Base-by-base conservation (phyloP, 768 basidiomycete species). In the Termitomyces sp. region DNA sequence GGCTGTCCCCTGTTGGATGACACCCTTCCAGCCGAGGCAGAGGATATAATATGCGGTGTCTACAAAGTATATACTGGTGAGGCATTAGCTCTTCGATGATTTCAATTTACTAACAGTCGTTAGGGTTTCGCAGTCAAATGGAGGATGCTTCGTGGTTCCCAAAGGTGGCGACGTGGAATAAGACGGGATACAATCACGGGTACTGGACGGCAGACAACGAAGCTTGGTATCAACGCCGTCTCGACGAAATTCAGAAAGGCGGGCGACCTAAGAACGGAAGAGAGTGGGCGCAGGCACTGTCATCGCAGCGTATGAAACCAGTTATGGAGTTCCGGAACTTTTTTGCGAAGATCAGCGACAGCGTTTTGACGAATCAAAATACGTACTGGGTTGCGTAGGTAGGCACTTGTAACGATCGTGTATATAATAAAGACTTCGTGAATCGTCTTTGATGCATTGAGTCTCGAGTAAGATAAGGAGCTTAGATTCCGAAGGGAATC, bases 71-170 rank as follows among this genome's bases (percentile, higher is more conserved):
- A 39, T 18, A 39, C 38, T 5, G 38, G 38, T 39, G 18, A 15
- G 38, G 5, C 2, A 12, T 9, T 2, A 1, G 20, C 20, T 2
- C 18, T 16, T 25, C 12, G 22, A 23, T 41, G 10, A 18, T 5
- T 23, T 7, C n/a, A 23, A 23, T 41, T 23, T 23, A 20, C 5
- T 15, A 20, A 12, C 13, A 42, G n/a, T n/a, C n/a, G n/a, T n/a
- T n/a, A n/a, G 41, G 20, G 5, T 22, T 0, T 27, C 15, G 41
- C 0, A 3, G 3, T 5, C 32, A 42, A 23, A 22, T 39, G 41
- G 41, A 31, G n/a, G 41, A 44, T n/a, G 27, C 13, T 1, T 52
- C 51, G 4, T 52, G 51, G 51, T 52, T 52, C 32, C 51, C 51
- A 1, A 43, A 43, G 31, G 5, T 1, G 0, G 4, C 7, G 0